Base-by-base conservation (phyloP, 805 yeast genomes). In the Kuraishia borneana region DNA sequence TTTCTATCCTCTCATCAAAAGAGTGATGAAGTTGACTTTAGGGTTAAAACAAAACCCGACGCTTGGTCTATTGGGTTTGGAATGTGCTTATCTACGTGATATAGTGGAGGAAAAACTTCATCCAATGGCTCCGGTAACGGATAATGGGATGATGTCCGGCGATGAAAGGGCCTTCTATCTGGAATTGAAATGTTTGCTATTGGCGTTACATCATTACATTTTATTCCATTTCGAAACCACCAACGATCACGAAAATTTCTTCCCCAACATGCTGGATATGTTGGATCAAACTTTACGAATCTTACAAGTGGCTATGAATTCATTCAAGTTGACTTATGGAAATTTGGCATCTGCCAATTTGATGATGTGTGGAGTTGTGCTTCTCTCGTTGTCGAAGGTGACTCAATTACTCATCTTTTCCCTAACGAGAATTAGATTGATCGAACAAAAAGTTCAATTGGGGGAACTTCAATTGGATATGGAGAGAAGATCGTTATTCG, bases 21-120 rank as follows among this genome's bases (percentile, higher is more conserved):
- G 39, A 5, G 14, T 60, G 12, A 34, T 58, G 30, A 33, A 36
- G 10, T 33, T 37, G 14, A 26, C 55, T 18, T 51, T 50, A 30
- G 34, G 36, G 13, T 22, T 51, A 6, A 36, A 38, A 14, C 32
- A 30, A 2, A 35, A 32, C 10, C 53, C 60, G 2, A 36, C 44
- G 3, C 34, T 53, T 12, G 13, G 32, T 4, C 51, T 48, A n/a
- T 38, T 58, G 16, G 41, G 12, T 10, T 21, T 13, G 16, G 26
- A 31, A 9, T 16, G 21, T 14, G 30, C 18, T n/a, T 21, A 22
- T 2, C 17, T 30, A 20, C 21, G 18, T 20, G 30, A 31, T 16
- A 16, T 14, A n/a, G 16, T 31, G n/a, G 19, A 21, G 31, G 30
- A 3, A 22, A 29, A n/a, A 39, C 35, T 30, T 22, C 26, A 18